phyloP scores from a whole-genome alignment of 805 yeast species.

The Metschnikowia drakensbergensis region DNA sequence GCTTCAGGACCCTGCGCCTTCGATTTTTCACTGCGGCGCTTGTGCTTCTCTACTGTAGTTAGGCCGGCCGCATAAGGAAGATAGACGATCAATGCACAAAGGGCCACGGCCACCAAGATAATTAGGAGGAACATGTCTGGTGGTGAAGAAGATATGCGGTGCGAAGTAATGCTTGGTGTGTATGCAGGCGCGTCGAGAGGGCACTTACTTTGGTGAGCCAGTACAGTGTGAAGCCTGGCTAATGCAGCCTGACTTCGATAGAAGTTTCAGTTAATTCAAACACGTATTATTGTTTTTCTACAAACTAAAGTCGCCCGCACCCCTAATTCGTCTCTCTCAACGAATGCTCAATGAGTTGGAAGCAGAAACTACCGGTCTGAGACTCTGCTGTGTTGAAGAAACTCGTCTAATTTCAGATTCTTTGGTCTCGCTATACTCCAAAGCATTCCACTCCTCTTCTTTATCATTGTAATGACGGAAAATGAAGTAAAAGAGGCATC shows the following conservation, averaged over 20 bases:
- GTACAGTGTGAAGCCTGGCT: background rate
- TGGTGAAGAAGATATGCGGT: background rate
- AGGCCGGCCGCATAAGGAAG: conserved; percentile 52
- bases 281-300: too few relatives aligned
- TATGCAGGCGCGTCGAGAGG: background rate
- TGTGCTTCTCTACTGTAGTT: conserved; percentile 38
- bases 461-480: conserved; percentile 52
- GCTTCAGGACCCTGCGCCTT: conserved; percentile 5
- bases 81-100: conserved; percentile 37
- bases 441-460: conserved; percentile 54
- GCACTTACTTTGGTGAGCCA: background rate
- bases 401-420: background rate
- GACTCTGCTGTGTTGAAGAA: background rate
- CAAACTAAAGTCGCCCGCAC: too few relatives aligned
- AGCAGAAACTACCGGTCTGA: conserved; percentile 1
- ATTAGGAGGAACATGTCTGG: conserved; percentile 34
- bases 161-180: background rate
- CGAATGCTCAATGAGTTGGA: conserved; percentile 2
- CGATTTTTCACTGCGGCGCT: conserved; percentile 9
- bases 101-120: conserved; percentile 38
- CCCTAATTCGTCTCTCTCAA: background rate
- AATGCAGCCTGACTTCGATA: too few relatives aligned
- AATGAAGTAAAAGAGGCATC: conserved; percentile 54
- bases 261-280: too few relatives aligned
- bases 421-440: conserved; percentile 31